Percentiles rank a stretch among this genome's conserved stretches.
These are phyloP conservation scores for Rhododendron molle DNA, from an alignment of 148 eudicot genomes.

Conservation along the genomic window DNA sequence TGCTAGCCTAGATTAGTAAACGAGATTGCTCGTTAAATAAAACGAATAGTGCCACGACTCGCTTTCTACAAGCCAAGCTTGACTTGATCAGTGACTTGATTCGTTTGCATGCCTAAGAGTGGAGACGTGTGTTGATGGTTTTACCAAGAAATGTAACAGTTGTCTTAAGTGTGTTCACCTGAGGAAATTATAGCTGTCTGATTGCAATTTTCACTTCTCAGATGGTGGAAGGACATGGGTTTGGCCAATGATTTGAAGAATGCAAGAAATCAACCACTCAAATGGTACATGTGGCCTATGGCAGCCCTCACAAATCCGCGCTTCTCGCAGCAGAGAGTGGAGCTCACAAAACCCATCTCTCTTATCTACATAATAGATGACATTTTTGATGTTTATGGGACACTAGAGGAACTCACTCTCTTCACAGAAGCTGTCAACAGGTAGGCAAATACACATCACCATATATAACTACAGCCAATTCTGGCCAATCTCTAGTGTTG, in stretches of 20 bases:
- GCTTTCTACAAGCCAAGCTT: neutral
- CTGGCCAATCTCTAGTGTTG: too few relatives aligned
- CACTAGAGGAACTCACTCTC: slow-evolving; percentile 41
- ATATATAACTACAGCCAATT: too few relatives aligned
- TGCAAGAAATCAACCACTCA: slow-evolving; percentile 51
- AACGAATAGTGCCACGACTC: neutral
- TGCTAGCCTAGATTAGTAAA: neutral
- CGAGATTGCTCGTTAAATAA: neutral
- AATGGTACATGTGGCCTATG: slow-evolving; percentile 77
- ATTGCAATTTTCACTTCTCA: slow-evolving; percentile 12
- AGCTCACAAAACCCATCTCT: slow-evolving; percentile 51
- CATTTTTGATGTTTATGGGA: slow-evolving; percentile 63
- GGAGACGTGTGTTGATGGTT: too few relatives aligned
- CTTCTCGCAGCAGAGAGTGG: slow-evolving; percentile 34
- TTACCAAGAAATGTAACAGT: neutral
- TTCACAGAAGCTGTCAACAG: too few relatives aligned
- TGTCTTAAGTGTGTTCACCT: neutral
- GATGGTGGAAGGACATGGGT: slow-evolving; percentile 59
- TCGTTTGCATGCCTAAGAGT: neutral
- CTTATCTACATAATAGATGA: slow-evolving; percentile 66
- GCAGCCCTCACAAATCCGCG: slow-evolving; percentile 33
- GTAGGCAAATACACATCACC: too few relatives aligned
- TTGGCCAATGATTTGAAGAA: slow-evolving; percentile 40
- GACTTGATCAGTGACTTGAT: neutral
- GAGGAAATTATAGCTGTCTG: neutral